Conservation (phyloP, 1,284 basidiomycete genomes). For the Tremellales sp. region DNA sequence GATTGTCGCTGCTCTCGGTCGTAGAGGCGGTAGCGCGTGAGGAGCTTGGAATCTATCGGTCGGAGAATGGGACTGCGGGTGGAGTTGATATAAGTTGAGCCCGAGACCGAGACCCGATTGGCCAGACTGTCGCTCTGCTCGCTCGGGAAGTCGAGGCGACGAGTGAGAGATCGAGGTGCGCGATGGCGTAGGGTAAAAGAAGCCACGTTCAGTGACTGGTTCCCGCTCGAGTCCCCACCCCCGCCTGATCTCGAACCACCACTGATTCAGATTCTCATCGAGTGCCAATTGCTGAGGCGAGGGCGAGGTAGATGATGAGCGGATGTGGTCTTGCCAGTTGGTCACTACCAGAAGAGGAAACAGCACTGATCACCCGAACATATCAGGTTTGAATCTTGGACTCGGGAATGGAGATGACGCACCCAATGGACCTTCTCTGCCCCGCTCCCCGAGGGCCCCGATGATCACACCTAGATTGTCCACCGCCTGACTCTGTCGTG, state of each 20-base stretch:
- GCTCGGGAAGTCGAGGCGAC: conserved; percentile 4
- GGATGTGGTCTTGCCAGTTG: conserved; percentile 42
- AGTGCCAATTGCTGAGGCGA: conserved; percentile 22
- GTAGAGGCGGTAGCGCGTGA: conserved; percentile 23
- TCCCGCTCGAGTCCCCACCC: conserved; percentile 41
- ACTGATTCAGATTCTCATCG: conserved; percentile 32
- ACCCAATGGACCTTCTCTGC: conserved; percentile 43
- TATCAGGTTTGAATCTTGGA: neutral
- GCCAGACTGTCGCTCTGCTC: too few relatives aligned
- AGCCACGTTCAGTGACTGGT: conserved; percentile 24
- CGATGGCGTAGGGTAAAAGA: conserved; percentile 19
- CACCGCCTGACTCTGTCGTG: conserved; percentile 45
- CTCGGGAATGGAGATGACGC: conserved; percentile 14
- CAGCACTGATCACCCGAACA: conserved; percentile 22
- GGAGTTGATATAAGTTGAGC: neutral
- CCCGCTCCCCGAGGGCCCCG: conserved; percentile 38
- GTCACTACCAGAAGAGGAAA: conserved; percentile 40
- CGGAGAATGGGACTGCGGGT: neutral
- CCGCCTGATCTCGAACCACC: conserved; percentile 37
- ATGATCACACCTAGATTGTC: conserved; percentile 47
- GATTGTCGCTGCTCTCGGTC: conserved; percentile 17
- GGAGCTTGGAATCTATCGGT: conserved; percentile 9
- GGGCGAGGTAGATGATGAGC: conserved; percentile 17
- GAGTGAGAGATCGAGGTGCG: neutral
- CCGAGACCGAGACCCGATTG: neutral